These are phyloP conservation scores for Xerocomellus chrysenteron DNA, from an alignment of 768 basidiomycete species.

Conservation along the genomic window DNA sequence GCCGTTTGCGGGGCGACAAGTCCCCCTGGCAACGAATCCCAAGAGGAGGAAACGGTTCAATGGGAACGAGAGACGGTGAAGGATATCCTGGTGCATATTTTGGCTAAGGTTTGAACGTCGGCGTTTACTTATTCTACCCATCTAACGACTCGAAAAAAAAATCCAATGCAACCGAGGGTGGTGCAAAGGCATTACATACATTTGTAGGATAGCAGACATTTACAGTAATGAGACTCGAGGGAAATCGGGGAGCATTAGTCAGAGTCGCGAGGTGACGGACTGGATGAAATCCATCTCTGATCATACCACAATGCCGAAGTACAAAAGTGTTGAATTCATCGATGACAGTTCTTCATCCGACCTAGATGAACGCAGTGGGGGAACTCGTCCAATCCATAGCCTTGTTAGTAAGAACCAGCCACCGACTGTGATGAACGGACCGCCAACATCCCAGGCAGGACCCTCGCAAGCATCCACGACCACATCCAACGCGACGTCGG, in stretches of 20 bases:
- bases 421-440: slow-evolving; percentile 39
- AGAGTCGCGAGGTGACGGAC: too few species aligned
- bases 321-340: too few species aligned
- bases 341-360: too few species aligned
- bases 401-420: slow-evolving; percentile 4
- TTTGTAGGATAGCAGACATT: neutral
- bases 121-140: neutral
- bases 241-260: too few species aligned
- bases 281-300: too few species aligned
- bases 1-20: slow-evolving; percentile 54
- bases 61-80: slow-evolving; percentile 58
- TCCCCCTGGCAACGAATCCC: slow-evolving; percentile 15
- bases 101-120: slow-evolving; percentile 45
- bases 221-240: too few species aligned
- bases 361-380: too few species aligned
- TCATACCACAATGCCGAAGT: too few species aligned
- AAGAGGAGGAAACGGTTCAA: slow-evolving; percentile 15
- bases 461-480: slow-evolving; percentile 29
- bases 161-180: neutral
- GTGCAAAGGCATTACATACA: neutral
- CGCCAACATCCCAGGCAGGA: slow-evolving; percentile 42
- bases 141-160: neutral
- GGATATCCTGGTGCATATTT: slow-evolving; percentile 59
- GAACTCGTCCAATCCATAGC: neutral
- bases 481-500: slow-evolving; percentile 5